These are phyloP conservation scores for Camellia oleifera DNA, from an alignment of 179 eudicot species.

Conservation along the genomic window DNA sequence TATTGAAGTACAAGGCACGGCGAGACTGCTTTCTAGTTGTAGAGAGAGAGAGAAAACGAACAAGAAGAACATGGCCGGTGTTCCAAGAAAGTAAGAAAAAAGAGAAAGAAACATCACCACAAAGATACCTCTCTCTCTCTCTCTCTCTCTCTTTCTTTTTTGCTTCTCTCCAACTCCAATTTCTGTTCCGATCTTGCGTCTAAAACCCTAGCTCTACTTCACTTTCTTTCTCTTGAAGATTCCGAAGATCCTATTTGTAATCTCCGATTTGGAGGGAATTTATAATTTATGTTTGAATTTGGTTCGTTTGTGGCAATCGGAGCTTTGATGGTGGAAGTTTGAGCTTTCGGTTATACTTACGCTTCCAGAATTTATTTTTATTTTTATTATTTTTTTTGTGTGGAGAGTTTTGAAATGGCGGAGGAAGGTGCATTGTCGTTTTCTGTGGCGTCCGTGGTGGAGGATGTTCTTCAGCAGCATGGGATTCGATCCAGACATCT, in stretches of 20 bases:
- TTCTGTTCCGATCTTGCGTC: slow-evolving; percentile 8
- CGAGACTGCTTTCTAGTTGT: slow-evolving; percentile 9
- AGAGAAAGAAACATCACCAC: not conserved
- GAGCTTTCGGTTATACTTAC: slow-evolving; percentile 16
- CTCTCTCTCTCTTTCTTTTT: not conserved
- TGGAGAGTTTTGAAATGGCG: slow-evolving; percentile 29
- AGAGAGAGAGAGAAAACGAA: slow-evolving; percentile 14
- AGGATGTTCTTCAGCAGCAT: slow-evolving; percentile 84
- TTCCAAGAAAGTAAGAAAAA: not conserved
- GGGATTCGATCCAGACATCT: slow-evolving; percentile 53
- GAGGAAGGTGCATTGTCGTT: slow-evolving; percentile 53
- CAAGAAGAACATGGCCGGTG: slow-evolving; percentile 10
- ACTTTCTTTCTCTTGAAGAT: slow-evolving; percentile 11
- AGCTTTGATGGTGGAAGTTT: slow-evolving; percentile 27
- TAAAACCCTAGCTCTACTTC: slow-evolving; percentile 2
- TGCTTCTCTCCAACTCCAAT: not conserved
- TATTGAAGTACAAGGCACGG: not conserved
- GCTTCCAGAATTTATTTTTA: not conserved
- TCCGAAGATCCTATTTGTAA: not conserved
- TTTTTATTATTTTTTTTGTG: no score
- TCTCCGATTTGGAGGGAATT: slow-evolving; percentile 13
- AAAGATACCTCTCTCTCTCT: not conserved
- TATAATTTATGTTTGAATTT: slow-evolving; percentile 26
- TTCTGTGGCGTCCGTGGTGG: slow-evolving; percentile 73
- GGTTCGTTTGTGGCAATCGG: not conserved